Conservation (phyloP, 202 grass and related monocot species). For the Brachypodium distachyon region DNA sequence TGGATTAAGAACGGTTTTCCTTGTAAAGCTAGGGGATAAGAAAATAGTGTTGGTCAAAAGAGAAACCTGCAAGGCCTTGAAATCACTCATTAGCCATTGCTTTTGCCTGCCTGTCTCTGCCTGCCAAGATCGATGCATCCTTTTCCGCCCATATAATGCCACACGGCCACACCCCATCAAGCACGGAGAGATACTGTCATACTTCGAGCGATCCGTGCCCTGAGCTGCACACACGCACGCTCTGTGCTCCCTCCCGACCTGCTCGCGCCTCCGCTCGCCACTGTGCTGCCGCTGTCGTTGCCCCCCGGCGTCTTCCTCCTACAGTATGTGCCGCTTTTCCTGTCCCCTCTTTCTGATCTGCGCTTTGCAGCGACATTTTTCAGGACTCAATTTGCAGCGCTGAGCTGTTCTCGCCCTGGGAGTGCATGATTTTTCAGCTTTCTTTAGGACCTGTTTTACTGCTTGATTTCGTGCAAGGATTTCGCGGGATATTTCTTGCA, state of each 20-base stretch:
- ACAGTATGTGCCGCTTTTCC: slow-evolving; percentile 6
- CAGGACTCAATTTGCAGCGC: too few relatives aligned
- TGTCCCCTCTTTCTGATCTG: neutral
- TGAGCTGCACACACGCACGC: neutral
- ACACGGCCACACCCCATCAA: neutral
- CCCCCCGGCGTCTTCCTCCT: too few relatives aligned
- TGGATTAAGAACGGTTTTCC: neutral
- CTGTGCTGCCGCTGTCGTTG: neutral
- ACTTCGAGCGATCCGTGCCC: slow-evolving; percentile 11
- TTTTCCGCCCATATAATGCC: slow-evolving; percentile 3
- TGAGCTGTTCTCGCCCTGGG: neutral
- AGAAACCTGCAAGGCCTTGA: neutral
- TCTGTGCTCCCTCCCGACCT: neutral
- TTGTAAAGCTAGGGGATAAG: neutral
- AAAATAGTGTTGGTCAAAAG: neutral
- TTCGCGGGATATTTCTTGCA: neutral
- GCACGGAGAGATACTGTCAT: neutral
- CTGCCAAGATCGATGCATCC: neutral
- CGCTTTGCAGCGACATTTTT: neutral
- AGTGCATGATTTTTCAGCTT: neutral
- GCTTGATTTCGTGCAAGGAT: neutral
- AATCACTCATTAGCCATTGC: neutral
- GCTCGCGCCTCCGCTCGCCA: slow-evolving; percentile 2
- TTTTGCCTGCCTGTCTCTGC: neutral
- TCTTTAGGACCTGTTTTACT: neutral